phyloP scores from a whole-genome alignment of 2,329 filamentous ascomycete genomes.

The Stromatinia cepivora region DNA sequence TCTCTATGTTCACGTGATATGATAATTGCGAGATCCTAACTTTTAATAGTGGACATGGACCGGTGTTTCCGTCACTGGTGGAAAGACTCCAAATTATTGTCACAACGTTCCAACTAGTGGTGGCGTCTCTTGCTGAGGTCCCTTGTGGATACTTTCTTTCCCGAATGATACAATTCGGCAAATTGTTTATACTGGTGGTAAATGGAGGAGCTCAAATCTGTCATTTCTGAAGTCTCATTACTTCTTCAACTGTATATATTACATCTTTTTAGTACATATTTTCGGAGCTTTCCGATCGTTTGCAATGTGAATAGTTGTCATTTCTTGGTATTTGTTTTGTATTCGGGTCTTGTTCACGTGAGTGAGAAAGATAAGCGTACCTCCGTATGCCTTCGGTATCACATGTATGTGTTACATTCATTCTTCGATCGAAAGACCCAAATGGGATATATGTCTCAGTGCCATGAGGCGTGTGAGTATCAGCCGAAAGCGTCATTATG shows the following conservation, averaged over 20 bases:
- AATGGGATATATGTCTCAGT: not conserved
- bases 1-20: not conserved
- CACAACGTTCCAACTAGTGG: slow-evolving; percentile 40
- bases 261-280: not conserved
- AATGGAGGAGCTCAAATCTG: not conserved
- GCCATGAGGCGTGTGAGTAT: slow-evolving; percentile 1
- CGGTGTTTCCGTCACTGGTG: slow-evolving; percentile 52
- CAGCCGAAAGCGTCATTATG: slow-evolving; percentile 16
- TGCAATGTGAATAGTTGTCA: slow-evolving; percentile 1
- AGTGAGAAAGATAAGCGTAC: slow-evolving; percentile 6
- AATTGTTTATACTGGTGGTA: not conserved
- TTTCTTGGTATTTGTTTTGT: not conserved
- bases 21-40: not conserved
- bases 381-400: not conserved
- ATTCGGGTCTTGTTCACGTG: slow-evolving; percentile 10
- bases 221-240: not conserved
- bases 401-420: not conserved
- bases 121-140: slow-evolving; percentile 28
- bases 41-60: slow-evolving; percentile 51
- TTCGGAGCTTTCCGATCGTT: slow-evolving; percentile 8
- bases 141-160: not conserved
- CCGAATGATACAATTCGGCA: not conserved
- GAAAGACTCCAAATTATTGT: slow-evolving; percentile 47
- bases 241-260: not conserved
- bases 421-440: slow-evolving; percentile 4